Evolutionary conservation across 78 protist species (phyloP), one percentile per base, ranked within the genome.

Genomic region (Dictyostelium citrinum): DNA sequence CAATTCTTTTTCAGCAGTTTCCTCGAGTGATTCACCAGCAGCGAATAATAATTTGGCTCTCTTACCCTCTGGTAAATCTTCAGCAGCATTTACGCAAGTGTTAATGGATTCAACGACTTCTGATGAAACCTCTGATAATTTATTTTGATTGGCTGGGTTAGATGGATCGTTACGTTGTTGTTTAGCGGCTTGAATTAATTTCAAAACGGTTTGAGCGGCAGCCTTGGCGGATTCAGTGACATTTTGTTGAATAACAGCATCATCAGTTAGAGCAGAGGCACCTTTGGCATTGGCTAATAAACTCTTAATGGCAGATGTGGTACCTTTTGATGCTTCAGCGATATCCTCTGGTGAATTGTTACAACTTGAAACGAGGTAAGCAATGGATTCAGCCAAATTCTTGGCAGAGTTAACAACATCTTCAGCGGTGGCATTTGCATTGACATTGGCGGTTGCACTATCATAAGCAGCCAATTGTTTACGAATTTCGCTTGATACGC

Each of bases 1-100:
- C 55, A 94, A 88, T 55, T 94, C 96, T 61, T 84, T 81, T 67
- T 94, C 96, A 2, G 96, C 96, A 14, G 90, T 84, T 45, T 92
- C 91, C 75, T 93, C 96, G 61, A 93, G 96, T 61, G 85, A 81
- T 46, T 93, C 96, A 76, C 91, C 90, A 11, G 90, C 90, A 5
- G 82, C 90, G 74, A 93, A 93, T 80, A 93, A 82, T 55, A 84
- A 74, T 61, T 83, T 83, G 90, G 95, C 95, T 78, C 90, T 78
- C 51, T 91, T 90, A 82, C 90, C 90, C 58, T 90, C 95, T 91
- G 95, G 95, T 7, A 91, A 45, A 45, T 83, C 95, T 67, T 82
- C 90, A 46, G 95, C 90, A 17, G 95, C 95, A 83, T 20, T n/a
- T 10, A 91, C 95, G 58, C 83, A 76, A 22, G 60, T 74, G 35